These are phyloP conservation scores for Chalciporus chontae DNA, from an alignment of 768 basidiomycete genomes.

Conservation along the genomic window DNA sequence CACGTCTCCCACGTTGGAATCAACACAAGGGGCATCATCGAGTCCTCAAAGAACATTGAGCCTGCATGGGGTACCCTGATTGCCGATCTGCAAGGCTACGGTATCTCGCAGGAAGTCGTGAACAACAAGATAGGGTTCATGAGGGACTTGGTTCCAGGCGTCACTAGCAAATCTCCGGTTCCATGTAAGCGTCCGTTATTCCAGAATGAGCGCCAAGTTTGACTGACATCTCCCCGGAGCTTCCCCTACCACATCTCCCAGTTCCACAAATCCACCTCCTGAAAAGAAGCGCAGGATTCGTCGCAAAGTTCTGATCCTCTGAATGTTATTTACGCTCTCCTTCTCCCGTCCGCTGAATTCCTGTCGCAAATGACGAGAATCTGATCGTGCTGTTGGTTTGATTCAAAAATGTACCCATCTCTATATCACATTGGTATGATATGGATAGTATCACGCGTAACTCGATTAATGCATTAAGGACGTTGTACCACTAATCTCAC, in stretches of 20 bases:
- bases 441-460: conserved; percentile 23
- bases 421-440: conserved; percentile 15
- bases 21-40: conserved; percentile 46
- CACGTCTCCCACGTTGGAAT: conserved; percentile 66
- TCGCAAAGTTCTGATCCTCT: conserved; percentile 30
- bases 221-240: conserved; percentile 3
- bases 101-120: conserved; percentile 32
- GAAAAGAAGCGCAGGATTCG: conserved; percentile 32
- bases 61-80: conserved; percentile 50
- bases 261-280: conserved; percentile 7
- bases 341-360: conserved; percentile 6
- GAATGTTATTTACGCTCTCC: conserved; percentile 4
- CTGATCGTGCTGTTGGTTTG: not conserved
- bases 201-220: not conserved
- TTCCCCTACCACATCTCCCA: conserved; percentile 8
- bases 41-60: conserved; percentile 52
- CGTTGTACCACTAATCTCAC: conserved; percentile 6
- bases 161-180: conserved; percentile 1
- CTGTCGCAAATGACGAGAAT: not conserved
- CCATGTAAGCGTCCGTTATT: conserved; percentile 10
- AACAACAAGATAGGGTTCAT: conserved; percentile 35
- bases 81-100: conserved; percentile 40
- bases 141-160: conserved; percentile 24
- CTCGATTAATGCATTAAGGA: conserved; percentile 11
- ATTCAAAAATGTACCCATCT: conserved; percentile 6